Evolutionary conservation across 345 rosid species (phyloP).

Genomic region (Nasturtium officinale): DNA sequence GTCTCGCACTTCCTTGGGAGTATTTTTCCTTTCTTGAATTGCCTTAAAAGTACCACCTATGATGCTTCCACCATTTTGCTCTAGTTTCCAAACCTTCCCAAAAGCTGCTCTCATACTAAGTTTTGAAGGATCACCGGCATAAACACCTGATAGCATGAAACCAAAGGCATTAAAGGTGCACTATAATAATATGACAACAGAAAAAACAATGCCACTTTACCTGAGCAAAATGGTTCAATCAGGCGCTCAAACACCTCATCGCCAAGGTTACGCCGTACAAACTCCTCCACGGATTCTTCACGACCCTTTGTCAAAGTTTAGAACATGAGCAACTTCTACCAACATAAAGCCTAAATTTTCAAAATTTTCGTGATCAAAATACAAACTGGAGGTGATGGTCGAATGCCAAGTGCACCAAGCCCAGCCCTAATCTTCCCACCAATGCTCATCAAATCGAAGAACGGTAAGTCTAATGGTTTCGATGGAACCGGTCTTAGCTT

Average conservation of each 20-base stretch:
- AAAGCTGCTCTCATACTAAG: conserved; percentile 95
- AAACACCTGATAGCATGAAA: conserved; percentile 62
- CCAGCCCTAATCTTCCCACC: conserved; percentile 92
- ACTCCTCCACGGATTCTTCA: conserved; percentile 95
- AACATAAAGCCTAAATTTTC: background rate
- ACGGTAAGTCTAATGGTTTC: conserved; percentile 67
- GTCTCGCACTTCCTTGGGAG: conserved; percentile 70
- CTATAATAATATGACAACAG: background rate
- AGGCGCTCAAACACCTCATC: conserved; percentile 91
- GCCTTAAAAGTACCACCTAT: conserved; percentile 82
- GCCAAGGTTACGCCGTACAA: conserved; percentile 93
- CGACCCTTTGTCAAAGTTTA: conserved; percentile 76
- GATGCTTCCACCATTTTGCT: conserved; percentile 84
- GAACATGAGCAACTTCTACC: conserved; percentile 49
- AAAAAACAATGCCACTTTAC: conserved; percentile 35
- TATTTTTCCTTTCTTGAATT: conserved; percentile 72
- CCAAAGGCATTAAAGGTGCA: background rate
- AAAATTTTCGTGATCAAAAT: conserved; percentile 15
- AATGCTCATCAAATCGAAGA: conserved; percentile 87
- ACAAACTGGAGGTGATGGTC: conserved; percentile 93
- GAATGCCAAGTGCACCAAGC: conserved; percentile 80
- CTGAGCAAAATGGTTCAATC: conserved; percentile 98
- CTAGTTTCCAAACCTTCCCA: conserved; percentile 96
- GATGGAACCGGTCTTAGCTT: conserved; percentile 88
- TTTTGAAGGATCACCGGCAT: conserved; percentile 94